Conservation (phyloP, 176 grass and related monocot genomes). For the Elymus sibiricus region DNA sequence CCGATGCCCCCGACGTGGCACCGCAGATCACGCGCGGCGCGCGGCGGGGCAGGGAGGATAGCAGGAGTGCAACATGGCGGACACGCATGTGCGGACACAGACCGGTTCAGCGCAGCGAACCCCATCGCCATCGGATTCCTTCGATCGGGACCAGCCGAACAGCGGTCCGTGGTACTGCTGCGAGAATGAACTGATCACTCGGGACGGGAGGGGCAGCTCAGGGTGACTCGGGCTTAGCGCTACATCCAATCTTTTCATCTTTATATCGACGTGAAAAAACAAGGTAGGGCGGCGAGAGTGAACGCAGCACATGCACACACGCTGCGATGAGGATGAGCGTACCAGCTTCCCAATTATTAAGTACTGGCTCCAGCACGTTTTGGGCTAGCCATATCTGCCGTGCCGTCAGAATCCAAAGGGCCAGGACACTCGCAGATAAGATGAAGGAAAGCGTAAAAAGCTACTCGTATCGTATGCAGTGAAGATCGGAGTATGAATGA, state of each 20-base stretch:
- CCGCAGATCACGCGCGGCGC: not conserved
- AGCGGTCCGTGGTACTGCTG: not conserved
- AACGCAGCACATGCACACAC: not conserved
- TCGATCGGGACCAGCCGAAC: not conserved
- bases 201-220: not conserved
- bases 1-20: not conserved
- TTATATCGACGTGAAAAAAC: not conserved
- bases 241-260: not conserved
- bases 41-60: not conserved
- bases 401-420: not conserved
- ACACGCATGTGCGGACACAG: not conserved
- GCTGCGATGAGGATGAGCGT: not conserved
- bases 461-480: not conserved
- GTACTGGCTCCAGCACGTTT: not conserved
- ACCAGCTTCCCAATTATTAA: not conserved
- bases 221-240: not conserved
- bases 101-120: not conserved
- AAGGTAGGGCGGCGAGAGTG: not conserved
- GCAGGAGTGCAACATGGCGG: not conserved
- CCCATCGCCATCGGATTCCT: conserved; percentile 12
- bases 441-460: not conserved
- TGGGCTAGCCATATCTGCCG: not conserved
- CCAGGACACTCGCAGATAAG: not conserved
- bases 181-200: not conserved
- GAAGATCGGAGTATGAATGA: not conserved